phyloP scores from a whole-genome alignment of 2,329 filamentous ascomycete species.

The Falciphora oryzae region DNA sequence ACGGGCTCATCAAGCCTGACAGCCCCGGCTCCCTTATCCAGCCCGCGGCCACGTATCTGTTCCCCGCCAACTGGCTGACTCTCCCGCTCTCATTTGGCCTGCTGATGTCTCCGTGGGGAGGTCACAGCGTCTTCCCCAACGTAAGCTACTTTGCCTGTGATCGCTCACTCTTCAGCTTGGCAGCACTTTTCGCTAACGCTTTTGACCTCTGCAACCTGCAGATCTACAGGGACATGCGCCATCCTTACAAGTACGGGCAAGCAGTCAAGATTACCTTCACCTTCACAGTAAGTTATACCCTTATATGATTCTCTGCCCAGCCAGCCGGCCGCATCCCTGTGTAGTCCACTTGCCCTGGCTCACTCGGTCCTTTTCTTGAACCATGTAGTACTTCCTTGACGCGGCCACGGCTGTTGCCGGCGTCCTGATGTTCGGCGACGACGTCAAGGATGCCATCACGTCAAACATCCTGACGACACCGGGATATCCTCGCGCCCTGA shows the following conservation, averaged over 20 bases:
- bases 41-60: conserved; percentile 72
- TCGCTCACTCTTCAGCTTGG: not conserved
- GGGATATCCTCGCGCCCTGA: conserved; percentile 68
- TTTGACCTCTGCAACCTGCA: conserved; percentile 18
- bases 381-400: conserved; percentile 66
- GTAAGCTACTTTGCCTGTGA: conserved; percentile 26
- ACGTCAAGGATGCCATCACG: conserved; percentile 83
- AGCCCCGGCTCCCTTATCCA: conserved; percentile 76
- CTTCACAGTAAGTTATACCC: conserved; percentile 24
- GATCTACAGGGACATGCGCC: conserved; percentile 59
- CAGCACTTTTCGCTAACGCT: not conserved
- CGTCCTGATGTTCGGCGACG: conserved; percentile 90
- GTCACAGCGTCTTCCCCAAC: conserved; percentile 73
- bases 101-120: conserved; percentile 70
- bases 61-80: conserved; percentile 81
- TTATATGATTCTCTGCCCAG: not conserved
- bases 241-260: conserved; percentile 71
- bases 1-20: conserved; percentile 78
- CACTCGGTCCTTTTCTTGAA: not conserved
- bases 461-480: conserved; percentile 74
- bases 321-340: not conserved
- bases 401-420: conserved; percentile 76
- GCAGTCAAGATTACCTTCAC: conserved; percentile 23
- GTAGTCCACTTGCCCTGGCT: not conserved
- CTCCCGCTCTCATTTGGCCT: conserved; percentile 85